A percentile compares a stretch with the other conserved stretches of the same genome.
phyloP scores from a whole-genome alignment of 2,329 filamentous ascomycete genomes.

The Whalleya microplaca region DNA sequence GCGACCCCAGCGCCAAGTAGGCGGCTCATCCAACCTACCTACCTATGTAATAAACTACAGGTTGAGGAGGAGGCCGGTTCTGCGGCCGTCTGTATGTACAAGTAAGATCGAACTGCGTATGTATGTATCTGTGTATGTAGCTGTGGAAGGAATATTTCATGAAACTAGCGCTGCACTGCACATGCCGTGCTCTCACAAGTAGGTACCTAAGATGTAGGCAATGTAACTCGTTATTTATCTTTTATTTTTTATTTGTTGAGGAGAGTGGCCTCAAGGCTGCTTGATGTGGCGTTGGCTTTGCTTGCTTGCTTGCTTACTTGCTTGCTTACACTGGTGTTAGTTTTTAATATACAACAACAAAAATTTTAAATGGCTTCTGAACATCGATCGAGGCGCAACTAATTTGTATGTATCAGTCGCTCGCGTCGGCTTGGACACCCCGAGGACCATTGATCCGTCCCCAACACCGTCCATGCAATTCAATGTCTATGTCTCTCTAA shows the following conservation, averaged over 20 bases:
- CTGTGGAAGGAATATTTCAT: not conserved
- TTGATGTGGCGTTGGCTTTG: no score
- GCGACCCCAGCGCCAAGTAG: slow-evolving; percentile 12
- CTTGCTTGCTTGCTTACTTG: slow-evolving; percentile 16
- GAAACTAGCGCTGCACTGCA: not conserved
- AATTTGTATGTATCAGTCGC: slow-evolving; percentile 14
- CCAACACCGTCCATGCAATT: slow-evolving; percentile 33
- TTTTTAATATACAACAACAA: slow-evolving; percentile 22
- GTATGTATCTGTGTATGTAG: slow-evolving; percentile 13
- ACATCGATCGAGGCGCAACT: slow-evolving; percentile 11
- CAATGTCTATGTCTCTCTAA: slow-evolving; percentile 30
- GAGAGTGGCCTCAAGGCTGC: slow-evolving; percentile 33
- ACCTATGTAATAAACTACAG: no score
- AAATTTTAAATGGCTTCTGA: slow-evolving; percentile 10
- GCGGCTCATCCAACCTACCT: slow-evolving; percentile 23
- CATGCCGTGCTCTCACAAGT: no score
- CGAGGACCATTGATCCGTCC: slow-evolving; percentile 21
- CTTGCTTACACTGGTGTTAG: not conserved
- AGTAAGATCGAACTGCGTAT: slow-evolving; percentile 24
- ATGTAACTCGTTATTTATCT: not conserved
- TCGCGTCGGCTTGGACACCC: slow-evolving; percentile 19
- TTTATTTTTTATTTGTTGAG: slow-evolving; percentile 28
- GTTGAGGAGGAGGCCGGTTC: slow-evolving; percentile 30
- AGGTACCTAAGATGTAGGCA: no score
- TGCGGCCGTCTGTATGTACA: slow-evolving; percentile 33